phyloP scores from a whole-genome alignment of 441 rosid species.

The Euphorbia celastroides region DNA sequence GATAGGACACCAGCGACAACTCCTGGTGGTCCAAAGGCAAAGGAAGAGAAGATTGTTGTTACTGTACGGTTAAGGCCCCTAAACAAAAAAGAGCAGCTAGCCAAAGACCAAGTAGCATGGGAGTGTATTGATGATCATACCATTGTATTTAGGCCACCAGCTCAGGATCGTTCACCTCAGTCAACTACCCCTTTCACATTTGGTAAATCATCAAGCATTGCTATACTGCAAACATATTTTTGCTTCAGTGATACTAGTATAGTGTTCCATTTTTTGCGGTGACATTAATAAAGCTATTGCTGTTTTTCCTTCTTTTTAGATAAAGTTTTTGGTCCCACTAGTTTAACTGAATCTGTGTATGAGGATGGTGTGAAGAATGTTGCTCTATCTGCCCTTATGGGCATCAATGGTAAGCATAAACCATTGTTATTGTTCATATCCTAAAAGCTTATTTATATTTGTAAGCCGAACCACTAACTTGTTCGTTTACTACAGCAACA shows the following conservation, averaged over 20 bases:
- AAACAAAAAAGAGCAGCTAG: slow-evolving; percentile 75
- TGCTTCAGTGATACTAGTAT: not conserved
- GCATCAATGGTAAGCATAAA: slow-evolving; percentile 70
- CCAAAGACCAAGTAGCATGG: slow-evolving; percentile 93
- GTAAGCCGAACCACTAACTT: not conserved
- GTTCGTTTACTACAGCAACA: slow-evolving; percentile 47
- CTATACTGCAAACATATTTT: not conserved
- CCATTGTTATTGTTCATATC: not conserved
- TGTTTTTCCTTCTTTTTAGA: slow-evolving; percentile 37
- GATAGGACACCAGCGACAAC: slow-evolving; percentile 68
- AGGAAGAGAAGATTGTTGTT: slow-evolving; percentile 94
- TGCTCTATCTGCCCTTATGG: slow-evolving; percentile 92
- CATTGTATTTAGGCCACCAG: slow-evolving; percentile 59
- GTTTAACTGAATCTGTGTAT: slow-evolving; percentile 72
- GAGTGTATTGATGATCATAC: slow-evolving; percentile 83
- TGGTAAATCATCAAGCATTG: slow-evolving; percentile 38
- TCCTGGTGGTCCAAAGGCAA: slow-evolving; percentile 72
- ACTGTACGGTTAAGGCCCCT: slow-evolving; percentile 90
- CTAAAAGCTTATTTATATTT: not conserved
- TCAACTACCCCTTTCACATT: slow-evolving; percentile 65
- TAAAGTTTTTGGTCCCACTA: slow-evolving; percentile 81
- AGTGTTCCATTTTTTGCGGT: not conserved
- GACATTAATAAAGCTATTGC: not conserved
- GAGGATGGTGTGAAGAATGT: slow-evolving; percentile 97
- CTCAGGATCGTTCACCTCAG: slow-evolving; percentile 76